Conservation (phyloP, 768 basidiomycete species). For the Coprinopsis sp. region DNA sequence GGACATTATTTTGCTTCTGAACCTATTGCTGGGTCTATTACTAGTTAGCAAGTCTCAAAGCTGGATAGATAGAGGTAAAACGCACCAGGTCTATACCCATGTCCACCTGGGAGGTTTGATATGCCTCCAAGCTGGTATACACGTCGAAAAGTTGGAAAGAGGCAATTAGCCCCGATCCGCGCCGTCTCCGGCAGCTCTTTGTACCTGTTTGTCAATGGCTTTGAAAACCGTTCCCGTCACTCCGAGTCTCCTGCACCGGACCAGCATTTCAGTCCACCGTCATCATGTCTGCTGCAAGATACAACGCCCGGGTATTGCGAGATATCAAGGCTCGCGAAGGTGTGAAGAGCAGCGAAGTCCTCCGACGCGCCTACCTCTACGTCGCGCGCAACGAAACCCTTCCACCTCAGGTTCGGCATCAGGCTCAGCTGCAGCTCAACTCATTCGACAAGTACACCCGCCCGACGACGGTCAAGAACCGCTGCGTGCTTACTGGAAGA, state of each 20-base stretch:
- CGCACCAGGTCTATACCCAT: conserved; percentile 24
- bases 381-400: conserved; percentile 89
- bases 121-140: not conserved
- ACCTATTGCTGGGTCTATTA: not conserved
- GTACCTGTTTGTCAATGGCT: conserved; percentile 23
- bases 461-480: conserved; percentile 84
- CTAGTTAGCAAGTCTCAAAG: not conserved
- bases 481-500: conserved; percentile 80
- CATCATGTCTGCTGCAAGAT: conserved; percentile 22
- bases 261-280: not conserved
- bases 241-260: not conserved
- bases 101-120: conserved; percentile 13
- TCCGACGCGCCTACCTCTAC: conserved; percentile 86
- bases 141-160: not conserved
- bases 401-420: conserved; percentile 85
- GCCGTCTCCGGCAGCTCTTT: conserved; percentile 28
- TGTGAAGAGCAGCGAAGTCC: conserved; percentile 71
- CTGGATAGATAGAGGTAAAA: too few species aligned
- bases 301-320: conserved; percentile 54
- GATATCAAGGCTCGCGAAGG: conserved; percentile 75
- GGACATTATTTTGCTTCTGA: conserved; percentile 46
- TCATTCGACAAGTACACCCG: conserved; percentile 78
- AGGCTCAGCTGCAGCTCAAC: conserved; percentile 92
- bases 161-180: conserved; percentile 23
- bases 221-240: conserved; percentile 6